Evolutionary conservation across 1,284 basidiomycete genomes (phyloP).

Genomic region (Mycocalia duriaeana): DNA sequence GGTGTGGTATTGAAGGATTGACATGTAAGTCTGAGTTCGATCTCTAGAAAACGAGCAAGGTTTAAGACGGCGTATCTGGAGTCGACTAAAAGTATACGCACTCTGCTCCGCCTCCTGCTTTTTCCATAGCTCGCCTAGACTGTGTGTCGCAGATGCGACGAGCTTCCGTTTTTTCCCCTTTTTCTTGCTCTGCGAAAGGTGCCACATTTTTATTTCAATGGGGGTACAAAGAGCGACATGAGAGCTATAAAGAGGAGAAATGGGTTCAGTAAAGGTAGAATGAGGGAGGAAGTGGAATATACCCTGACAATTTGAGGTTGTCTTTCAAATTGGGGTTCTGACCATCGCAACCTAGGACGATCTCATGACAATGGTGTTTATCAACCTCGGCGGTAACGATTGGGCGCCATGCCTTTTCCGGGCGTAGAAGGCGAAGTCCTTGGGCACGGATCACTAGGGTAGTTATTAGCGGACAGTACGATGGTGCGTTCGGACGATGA

Average conservation of each 20-base stretch:
- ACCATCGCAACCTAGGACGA: constrained; percentile 57
- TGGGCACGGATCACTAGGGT: constrained; percentile 46
- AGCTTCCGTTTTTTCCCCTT: constrained; percentile 49
- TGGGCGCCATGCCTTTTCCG: constrained; percentile 57
- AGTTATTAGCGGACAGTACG: no score
- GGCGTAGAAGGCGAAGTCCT: constrained; percentile 40
- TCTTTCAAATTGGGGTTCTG: constrained; percentile 63
- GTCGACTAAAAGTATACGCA: not conserved
- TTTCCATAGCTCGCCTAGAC: constrained; percentile 46
- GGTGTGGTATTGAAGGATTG: not conserved
- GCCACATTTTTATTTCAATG: constrained; percentile 50
- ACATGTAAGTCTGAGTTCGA: not conserved
- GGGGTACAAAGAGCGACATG: constrained; percentile 31
- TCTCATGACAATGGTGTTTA: constrained; percentile 43
- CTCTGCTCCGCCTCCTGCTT: constrained; percentile 34
- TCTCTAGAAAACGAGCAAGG: not conserved
- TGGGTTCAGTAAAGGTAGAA: not conserved
- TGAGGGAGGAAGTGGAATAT: not conserved
- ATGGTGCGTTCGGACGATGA: no score
- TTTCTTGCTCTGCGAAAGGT: constrained; percentile 51
- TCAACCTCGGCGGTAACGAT: constrained; percentile 55
- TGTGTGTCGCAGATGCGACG: constrained; percentile 43
- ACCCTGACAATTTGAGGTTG: constrained; percentile 45
- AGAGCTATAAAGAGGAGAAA: constrained; percentile 29
- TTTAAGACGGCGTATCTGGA: not conserved